Evolutionary conservation across 176 grass and related monocot species (phyloP), one percentile per base, ranked within the genome.

Genomic region (Hordeum vulgare): DNA sequence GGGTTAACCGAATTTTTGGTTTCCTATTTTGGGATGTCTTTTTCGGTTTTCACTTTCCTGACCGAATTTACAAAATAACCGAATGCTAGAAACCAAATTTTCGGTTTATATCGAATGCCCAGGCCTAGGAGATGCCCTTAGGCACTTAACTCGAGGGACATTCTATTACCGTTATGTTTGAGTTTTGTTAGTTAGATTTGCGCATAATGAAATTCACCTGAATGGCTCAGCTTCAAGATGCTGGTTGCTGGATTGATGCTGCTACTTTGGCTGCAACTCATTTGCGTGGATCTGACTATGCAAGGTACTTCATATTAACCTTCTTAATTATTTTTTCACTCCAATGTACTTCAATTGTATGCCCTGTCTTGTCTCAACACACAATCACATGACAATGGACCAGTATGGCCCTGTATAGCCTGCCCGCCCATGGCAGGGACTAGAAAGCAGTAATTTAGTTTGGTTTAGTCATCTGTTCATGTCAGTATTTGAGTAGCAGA

Each of bases 271-370:
- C 96, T 44, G 93, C 96, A 70, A 98, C 83, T 76, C 91, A 98
- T 94, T 94, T 98, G 85, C 93, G 78, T 81, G 96, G 96, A 81
- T 93, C 96, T 88, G 96, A 98, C 68, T 98, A 98, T 90, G 86
- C 93, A 70, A 98, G 96, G 96, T 98, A 84, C 34, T 27, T 83
- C 35, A 59, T 51, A 45, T 20, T 80, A 54, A 34, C 20, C 61
- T 59, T 12, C 23, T 61, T 36, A 14, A 65, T 80, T 24, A 7
- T 3, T 59, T 54, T 66, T 59, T 63, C 15, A 39, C 40, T 25
- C 59, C 57, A 23, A 72, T 79, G 18, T 80, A 61, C 39, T 87
- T 79, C 25, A 17, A 39, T 73, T 86, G 14, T 66, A 31, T 23
- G 20, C 42, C 18, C 40, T 70, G 10, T 75, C 84, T 76, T 56